Percentiles rank a stretch among this genome's conserved stretches.
Conservation (phyloP, 2,329 filamentous ascomycete species). For the Dothideomycetidae sp. region DNA sequence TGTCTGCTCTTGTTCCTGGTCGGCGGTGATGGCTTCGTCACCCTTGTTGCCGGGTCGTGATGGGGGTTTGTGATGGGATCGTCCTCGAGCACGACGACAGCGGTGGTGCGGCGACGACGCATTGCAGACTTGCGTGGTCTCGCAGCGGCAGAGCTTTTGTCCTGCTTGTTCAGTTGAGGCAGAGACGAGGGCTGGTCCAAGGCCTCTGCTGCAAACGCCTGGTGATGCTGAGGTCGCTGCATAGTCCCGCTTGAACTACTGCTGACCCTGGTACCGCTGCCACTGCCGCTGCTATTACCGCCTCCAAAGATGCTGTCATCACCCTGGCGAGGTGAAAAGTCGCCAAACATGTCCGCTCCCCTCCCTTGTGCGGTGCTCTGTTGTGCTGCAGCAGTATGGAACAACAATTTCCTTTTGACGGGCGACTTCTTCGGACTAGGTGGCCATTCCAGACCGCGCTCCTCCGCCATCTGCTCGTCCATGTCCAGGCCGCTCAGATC, state of each 20-base stretch:
- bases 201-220: not conserved
- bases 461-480: not conserved
- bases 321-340: not conserved
- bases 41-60: conserved; percentile 1
- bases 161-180: conserved; percentile 1
- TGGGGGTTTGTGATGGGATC: conserved; percentile 6
- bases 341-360: not conserved
- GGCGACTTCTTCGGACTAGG: conserved; percentile 6
- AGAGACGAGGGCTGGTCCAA: not conserved
- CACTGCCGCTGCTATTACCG: not conserved
- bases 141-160: conserved; percentile 1
- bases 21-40: conserved; percentile 1
- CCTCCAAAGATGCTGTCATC: conserved; percentile 6
- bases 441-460: conserved; percentile 2
- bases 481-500: conserved; percentile 1
- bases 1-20: not conserved
- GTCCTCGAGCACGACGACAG: conserved; percentile 5
- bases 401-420: conserved; percentile 5
- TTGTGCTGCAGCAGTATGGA: conserved; percentile 1
- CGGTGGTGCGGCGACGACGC: conserved; percentile 3
- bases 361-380: not conserved
- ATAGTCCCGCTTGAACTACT: too few relatives aligned
- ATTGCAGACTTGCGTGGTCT: conserved; percentile 2
- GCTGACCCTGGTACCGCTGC: too few relatives aligned
- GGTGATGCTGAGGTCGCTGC: not conserved